Evolutionary conservation across 176 grass and related monocot species (phyloP).

Genomic region (Carex littledalei): DNA sequence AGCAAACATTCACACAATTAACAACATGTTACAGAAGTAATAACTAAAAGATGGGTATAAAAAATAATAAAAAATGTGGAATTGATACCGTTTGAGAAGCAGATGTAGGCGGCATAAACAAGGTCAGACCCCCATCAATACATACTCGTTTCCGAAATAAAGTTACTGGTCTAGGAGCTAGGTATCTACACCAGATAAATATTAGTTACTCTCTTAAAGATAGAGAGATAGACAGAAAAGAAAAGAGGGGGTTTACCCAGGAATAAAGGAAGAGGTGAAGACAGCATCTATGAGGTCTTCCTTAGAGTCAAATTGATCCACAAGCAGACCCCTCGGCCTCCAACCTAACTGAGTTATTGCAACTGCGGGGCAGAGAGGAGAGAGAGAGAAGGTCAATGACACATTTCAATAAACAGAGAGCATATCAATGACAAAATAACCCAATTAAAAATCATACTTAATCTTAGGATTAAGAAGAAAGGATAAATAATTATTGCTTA

Average conservation of each 20-base stretch:
- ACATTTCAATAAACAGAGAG: not conserved
- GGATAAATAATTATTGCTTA: slow-evolving; percentile 17
- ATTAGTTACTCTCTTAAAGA: slow-evolving; percentile 2
- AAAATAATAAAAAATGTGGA: not conserved
- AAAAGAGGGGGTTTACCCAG: slow-evolving; percentile 40
- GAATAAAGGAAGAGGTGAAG: slow-evolving; percentile 97
- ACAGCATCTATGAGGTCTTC: slow-evolving; percentile 89
- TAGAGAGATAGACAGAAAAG: not conserved
- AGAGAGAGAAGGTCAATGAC: not conserved
- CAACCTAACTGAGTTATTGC: slow-evolving; percentile 81
- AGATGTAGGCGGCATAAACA: slow-evolving; percentile 99
- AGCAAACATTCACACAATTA: not conserved
- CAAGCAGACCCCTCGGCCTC: slow-evolving; percentile 77
- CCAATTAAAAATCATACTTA: not conserved
- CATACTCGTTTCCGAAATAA: slow-evolving; percentile 73
- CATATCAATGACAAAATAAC: not conserved
- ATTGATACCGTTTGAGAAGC: slow-evolving; percentile 62
- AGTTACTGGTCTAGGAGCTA: slow-evolving; percentile 72
- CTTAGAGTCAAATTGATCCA: slow-evolving; percentile 96
- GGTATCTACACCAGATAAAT: slow-evolving; percentile 46
- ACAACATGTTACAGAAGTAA: not conserved
- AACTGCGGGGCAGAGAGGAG: slow-evolving; percentile 42
- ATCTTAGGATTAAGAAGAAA: not conserved
- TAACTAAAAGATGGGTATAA: not conserved
- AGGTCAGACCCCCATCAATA: slow-evolving; percentile 87